Base-by-base conservation (phyloP, 176 grass and related monocot genomes). In the Avena atlantica region DNA sequence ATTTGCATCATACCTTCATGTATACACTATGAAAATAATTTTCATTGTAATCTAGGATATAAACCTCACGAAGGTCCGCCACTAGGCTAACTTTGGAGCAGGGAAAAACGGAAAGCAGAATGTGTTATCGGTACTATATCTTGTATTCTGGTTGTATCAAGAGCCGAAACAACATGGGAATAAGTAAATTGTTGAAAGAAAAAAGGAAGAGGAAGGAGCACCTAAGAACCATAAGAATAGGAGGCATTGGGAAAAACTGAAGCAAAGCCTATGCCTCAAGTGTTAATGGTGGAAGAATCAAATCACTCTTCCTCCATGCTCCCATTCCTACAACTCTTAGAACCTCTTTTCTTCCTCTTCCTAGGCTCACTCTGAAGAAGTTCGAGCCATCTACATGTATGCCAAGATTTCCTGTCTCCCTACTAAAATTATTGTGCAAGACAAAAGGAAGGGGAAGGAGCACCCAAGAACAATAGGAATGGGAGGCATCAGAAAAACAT, bases 201-300 rank as follows among this genome's bases (percentile, higher is more conserved):
- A 82, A 85, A 81, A 25, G 29, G 58, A 75, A 78, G 74, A 36
- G 70, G 53, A 86, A 82, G 60, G 69, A 82, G 29, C 20, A 20
- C 14, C 0, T 27, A 89, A 89, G 29, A 72, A 79, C 62, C 69
- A 57, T 61, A 83, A 37, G 40, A 83, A 83, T 79, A 55, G 59
- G 65, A 76, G 29, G 70, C 86, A 87, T 75, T 57, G 20, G 71
- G 19, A 60, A 70, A 78, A 13, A 16, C 7, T 67, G 1, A 34
- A 66, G 27, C 12, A 5, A 31, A 66, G 25, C 31, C 63, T 66
- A 27, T 1, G 2, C 25, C 63, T 66, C 52, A 27, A 31, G 12
- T 66, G 63, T 66, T 66, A 65, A 65, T 0, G 27, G 15, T 25
- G 63, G 25, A 15, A 34, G 61, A 64, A 64, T 27, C 61, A 64